Percentiles rank a stretch among this genome's conserved stretches.
Evolutionary conservation across 2,329 filamentous ascomycete genomes (phyloP).

Genomic region (Claviceps capensis): DNA sequence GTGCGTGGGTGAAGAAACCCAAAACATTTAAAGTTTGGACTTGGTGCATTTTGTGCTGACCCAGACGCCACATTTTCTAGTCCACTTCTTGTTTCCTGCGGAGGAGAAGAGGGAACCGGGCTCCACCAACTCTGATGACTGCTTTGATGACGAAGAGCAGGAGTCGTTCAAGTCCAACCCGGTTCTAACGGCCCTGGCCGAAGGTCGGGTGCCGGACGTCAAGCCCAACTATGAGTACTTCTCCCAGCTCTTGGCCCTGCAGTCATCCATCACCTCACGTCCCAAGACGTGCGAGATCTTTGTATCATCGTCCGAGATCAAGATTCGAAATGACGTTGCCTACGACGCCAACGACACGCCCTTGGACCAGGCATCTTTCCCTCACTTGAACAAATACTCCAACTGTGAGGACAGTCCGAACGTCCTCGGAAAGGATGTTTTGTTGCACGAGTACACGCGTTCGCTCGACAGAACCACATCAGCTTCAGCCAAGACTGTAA

Average conservation of each 20-base stretch:
- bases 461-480: conserved; percentile 41
- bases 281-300: conserved; percentile 48
- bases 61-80: conserved; percentile 16
- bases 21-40: not conserved
- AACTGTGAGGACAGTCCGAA: conserved; percentile 38
- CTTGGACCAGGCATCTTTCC: conserved; percentile 35
- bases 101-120: conserved; percentile 41
- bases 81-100: conserved; percentile 47
- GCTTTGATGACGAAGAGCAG: conserved; percentile 28
- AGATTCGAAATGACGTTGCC: conserved; percentile 34
- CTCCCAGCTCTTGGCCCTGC: conserved; percentile 38
- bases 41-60: conserved; percentile 1
- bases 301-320: conserved; percentile 38
- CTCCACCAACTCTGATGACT: conserved; percentile 48
- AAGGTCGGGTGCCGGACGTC: conserved; percentile 42
- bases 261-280: conserved; percentile 37
- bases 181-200: conserved; percentile 46
- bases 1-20: not conserved
- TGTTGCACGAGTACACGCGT: conserved; percentile 46
- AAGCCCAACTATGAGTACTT: conserved; percentile 51
- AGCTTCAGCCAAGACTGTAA: conserved; percentile 38
- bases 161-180: conserved; percentile 51
- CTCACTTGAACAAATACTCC: conserved; percentile 40
- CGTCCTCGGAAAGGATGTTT: conserved; percentile 35
- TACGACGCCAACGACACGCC: conserved; percentile 29